A percentile compares a stretch with the other conserved stretches of the same genome.
These are phyloP conservation scores for Phylloporus sp. DNA, from an alignment of 768 basidiomycete genomes.

Conservation along the genomic window DNA sequence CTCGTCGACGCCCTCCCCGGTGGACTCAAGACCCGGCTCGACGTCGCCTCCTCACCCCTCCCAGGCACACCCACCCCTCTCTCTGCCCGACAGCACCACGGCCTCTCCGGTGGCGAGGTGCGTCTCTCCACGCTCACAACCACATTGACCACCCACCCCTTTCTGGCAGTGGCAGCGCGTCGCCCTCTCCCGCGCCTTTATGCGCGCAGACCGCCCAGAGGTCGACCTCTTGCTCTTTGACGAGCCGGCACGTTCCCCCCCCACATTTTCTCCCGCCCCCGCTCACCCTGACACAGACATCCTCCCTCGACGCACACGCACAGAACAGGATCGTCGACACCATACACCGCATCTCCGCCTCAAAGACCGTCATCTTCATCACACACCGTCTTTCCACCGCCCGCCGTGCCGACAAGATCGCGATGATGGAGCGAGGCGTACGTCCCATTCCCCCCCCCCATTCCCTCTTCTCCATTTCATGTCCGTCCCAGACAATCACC, in stretches of 20 bases:
- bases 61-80: conserved; percentile 30
- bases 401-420: conserved; percentile 80
- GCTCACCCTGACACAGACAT: conserved; percentile 47
- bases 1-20: conserved; percentile 64
- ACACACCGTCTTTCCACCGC: conserved; percentile 81
- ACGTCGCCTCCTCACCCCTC: conserved; percentile 50
- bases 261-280: not conserved
- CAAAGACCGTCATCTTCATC: conserved; percentile 77
- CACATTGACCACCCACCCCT: conserved; percentile 5
- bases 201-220: conserved; percentile 71
- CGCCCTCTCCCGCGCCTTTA: conserved; percentile 83
- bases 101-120: conserved; percentile 84
- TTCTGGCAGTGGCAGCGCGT: conserved; percentile 75
- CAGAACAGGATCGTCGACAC: conserved; percentile 79
- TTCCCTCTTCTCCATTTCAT: conserved; percentile 16
- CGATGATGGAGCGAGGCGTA: conserved; percentile 78
- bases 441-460: conserved; percentile 22
- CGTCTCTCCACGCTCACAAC: conserved; percentile 21
- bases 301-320: conserved; percentile 74
- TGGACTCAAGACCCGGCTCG: conserved; percentile 71
- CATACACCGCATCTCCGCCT: conserved; percentile 60
- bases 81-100: conserved; percentile 47
- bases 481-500: conserved; percentile 53
- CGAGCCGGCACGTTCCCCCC: conserved; percentile 55
- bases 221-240: conserved; percentile 82